phyloP scores from a whole-genome alignment of 176 grass and related monocot genomes.

The Stipa capillata region DNA sequence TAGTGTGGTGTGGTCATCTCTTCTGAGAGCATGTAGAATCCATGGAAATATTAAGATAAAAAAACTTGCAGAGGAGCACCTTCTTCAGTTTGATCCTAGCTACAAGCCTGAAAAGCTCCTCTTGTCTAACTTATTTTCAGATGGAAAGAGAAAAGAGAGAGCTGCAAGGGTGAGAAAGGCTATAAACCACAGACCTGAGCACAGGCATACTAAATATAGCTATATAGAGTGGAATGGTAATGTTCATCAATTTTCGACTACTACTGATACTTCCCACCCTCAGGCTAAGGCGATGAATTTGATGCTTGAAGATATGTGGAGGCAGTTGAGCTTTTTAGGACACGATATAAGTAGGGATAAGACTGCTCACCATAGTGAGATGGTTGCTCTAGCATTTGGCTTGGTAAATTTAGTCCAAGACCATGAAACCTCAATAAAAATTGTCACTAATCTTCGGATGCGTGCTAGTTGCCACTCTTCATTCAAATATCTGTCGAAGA shows the following conservation, averaged over 20 bases:
- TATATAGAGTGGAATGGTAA: conserved; percentile 9
- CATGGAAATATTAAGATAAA: conserved; percentile 33
- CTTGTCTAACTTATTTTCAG: conserved; percentile 48
- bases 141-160: conserved; percentile 22
- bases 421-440: conserved; percentile 14
- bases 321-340: conserved; percentile 2
- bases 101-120: conserved; percentile 26
- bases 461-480: background rate
- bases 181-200: conserved; percentile 11
- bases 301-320: conserved; percentile 16
- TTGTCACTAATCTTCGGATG: background rate
- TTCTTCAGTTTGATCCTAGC: conserved; percentile 30
- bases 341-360: background rate
- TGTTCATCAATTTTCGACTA: conserved; percentile 12
- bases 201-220: background rate
- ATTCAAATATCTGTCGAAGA: conserved; percentile 14
- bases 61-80: conserved; percentile 28
- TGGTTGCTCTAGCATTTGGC: conserved; percentile 21
- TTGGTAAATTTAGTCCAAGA: background rate
- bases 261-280: too few species aligned
- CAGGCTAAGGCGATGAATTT: conserved; percentile 9
- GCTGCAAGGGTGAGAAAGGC: conserved; percentile 31
- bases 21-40: conserved; percentile 41
- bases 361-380: conserved; percentile 19
- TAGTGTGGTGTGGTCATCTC: conserved; percentile 42